phyloP scores from a whole-genome alignment of 2,329 filamentous ascomycete species.

The Mycosphaerella arachidis region DNA sequence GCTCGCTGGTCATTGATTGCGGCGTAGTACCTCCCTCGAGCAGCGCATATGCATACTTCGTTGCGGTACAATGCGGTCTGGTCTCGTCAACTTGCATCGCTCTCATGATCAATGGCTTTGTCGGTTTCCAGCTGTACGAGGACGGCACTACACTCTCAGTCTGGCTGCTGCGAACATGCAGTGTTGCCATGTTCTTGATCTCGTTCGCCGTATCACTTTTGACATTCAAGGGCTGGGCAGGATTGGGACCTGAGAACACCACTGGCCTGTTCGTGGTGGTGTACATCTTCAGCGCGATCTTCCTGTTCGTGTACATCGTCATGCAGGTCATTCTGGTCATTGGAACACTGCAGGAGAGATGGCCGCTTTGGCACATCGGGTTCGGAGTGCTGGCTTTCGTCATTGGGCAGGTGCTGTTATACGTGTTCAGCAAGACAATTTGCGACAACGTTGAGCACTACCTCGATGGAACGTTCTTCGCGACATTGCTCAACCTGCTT shows the following conservation, averaged over 20 bases:
- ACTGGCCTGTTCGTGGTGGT: conserved; percentile 85
- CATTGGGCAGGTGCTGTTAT: conserved; percentile 85
- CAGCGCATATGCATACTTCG: conserved; percentile 81
- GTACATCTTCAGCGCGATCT: conserved; percentile 85
- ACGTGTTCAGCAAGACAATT: conserved; percentile 80
- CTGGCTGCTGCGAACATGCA: conserved; percentile 81
- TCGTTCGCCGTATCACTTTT: conserved; percentile 82
- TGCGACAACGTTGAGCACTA: conserved; percentile 86
- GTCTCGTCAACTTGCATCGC: conserved; percentile 81
- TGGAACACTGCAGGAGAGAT: conserved; percentile 88
- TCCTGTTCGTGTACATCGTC: conserved; percentile 75
- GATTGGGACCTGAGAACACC: conserved; percentile 78
- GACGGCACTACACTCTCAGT: conserved; percentile 90
- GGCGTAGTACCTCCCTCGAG: conserved; percentile 85
- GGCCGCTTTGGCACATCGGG: conserved; percentile 86
- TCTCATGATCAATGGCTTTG: conserved; percentile 93
- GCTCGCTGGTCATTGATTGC: conserved; percentile 85
- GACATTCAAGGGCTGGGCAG: conserved; percentile 89
- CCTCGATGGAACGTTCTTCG: conserved; percentile 89
- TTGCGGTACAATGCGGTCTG: conserved; percentile 79
- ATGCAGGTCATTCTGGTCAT: conserved; percentile 86
- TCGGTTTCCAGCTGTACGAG: conserved; percentile 97
- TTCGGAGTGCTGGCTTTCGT: conserved; percentile 92
- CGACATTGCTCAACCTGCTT: conserved; percentile 86
- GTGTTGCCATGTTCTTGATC: conserved; percentile 75